Evolutionary conservation across 2,329 filamentous ascomycete species (phyloP).

Genomic region (Neonectria ditissima): DNA sequence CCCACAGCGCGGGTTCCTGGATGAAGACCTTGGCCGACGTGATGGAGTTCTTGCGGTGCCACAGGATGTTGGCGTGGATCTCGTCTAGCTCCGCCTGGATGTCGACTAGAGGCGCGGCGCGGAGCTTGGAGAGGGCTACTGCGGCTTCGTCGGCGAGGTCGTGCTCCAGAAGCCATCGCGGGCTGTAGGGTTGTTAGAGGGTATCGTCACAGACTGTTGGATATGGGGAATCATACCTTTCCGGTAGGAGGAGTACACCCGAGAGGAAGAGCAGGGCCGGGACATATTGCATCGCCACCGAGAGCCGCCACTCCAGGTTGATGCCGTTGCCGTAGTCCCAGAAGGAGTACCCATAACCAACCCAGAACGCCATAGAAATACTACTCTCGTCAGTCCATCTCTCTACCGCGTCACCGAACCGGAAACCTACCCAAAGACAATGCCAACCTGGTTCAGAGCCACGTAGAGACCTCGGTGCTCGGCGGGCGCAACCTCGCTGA

Average conservation of each 20-base stretch:
- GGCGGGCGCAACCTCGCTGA: constrained; percentile 68
- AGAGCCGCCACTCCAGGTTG: constrained; percentile 65
- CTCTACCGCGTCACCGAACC: too few species aligned
- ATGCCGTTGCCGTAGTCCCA: constrained; percentile 60
- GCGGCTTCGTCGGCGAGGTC: constrained; percentile 57
- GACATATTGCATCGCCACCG: constrained; percentile 63
- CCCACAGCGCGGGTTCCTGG: constrained; percentile 59
- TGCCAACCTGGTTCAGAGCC: constrained; percentile 69
- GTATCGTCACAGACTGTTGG: not conserved
- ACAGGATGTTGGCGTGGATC: constrained; percentile 58
- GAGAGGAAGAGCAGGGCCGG: constrained; percentile 62
- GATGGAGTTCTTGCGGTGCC: constrained; percentile 38
- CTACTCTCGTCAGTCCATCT: constrained; percentile 9
- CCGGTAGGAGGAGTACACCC: constrained; percentile 65
- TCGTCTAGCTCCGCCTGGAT: constrained; percentile 53
- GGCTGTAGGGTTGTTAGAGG: constrained; percentile 46
- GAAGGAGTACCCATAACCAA: constrained; percentile 66
- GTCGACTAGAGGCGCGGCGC: constrained; percentile 54
- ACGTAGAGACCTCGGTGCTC: constrained; percentile 66
- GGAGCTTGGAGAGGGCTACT: constrained; percentile 60
- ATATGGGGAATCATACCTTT: constrained; percentile 57
- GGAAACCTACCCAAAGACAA: constrained; percentile 63
- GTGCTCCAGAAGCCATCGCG: constrained; percentile 69
- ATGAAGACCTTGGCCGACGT: constrained; percentile 57
- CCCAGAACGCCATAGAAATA: constrained; percentile 53